phyloP scores from a whole-genome alignment of 2,329 filamentous ascomycete species.

The Coleophoma cylindrospora region DNA sequence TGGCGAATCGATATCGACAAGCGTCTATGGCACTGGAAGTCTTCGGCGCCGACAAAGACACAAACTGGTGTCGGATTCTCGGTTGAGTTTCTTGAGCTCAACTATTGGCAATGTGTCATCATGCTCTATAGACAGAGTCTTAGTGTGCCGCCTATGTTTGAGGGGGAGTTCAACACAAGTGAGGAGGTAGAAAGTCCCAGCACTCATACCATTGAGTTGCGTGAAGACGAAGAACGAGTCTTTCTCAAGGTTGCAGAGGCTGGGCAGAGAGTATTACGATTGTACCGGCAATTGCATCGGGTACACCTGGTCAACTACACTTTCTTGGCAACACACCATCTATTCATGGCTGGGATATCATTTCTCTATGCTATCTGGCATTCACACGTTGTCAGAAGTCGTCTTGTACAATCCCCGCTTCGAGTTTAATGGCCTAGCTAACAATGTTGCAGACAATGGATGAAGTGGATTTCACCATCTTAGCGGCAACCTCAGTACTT shows the following conservation, averaged over 20 bases:
- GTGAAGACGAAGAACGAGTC: conserved; percentile 83
- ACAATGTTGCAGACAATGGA: conserved; percentile 62
- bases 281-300: conserved; percentile 86
- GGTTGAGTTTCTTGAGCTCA: conserved; percentile 84
- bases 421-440: conserved; percentile 23
- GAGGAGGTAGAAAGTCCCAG: conserved; percentile 60
- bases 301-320: conserved; percentile 92
- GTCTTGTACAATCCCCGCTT: conserved; percentile 56
- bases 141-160: conserved; percentile 78
- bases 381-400: conserved; percentile 79
- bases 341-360: conserved; percentile 96
- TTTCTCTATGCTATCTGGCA: conserved; percentile 98
- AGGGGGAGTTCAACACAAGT: conserved; percentile 67
- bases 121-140: conserved; percentile 92
- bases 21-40: conserved; percentile 81
- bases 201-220: conserved; percentile 58
- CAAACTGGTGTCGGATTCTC: conserved; percentile 88
- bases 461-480: conserved; percentile 94
- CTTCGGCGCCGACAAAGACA: conserved; percentile 67
- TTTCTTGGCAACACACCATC: conserved; percentile 88
- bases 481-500: conserved; percentile 89
- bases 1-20: conserved; percentile 88
- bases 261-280: conserved; percentile 83
- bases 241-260: conserved; percentile 95
- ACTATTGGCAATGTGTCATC: conserved; percentile 97